phyloP scores from a whole-genome alignment of 2,329 filamentous ascomycete genomes.

The Calonectria pseudoturangicola region DNA sequence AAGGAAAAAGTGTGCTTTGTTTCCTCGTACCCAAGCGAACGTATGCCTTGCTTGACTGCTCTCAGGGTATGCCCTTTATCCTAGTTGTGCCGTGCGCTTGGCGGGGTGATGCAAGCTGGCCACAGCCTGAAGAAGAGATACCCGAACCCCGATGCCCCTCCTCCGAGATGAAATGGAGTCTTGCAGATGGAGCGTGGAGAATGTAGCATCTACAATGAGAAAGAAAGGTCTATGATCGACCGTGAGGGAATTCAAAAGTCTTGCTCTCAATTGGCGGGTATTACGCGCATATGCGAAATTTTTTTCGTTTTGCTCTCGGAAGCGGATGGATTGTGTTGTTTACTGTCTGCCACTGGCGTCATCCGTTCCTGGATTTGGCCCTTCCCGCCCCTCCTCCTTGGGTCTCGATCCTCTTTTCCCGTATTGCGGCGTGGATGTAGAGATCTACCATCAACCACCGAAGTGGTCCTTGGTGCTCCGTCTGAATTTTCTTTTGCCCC shows the following conservation, averaged over 20 bases:
- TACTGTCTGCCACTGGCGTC: conserved; percentile 35
- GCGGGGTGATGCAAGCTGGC: conserved; percentile 8
- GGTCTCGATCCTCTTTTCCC: conserved; percentile 22
- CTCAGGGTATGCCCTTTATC: background rate
- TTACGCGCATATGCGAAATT: conserved; percentile 28
- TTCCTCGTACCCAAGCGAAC: conserved; percentile 2
- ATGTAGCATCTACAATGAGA: conserved; percentile 15
- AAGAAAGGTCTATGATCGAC: conserved; percentile 11
- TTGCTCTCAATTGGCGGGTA: background rate
- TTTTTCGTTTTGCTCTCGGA: background rate
- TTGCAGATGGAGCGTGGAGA: conserved; percentile 5
- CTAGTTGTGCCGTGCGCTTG: conserved; percentile 8
- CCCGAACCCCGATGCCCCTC: conserved; percentile 21
- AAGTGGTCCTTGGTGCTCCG: conserved; percentile 19
- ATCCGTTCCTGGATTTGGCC: conserved; percentile 33
- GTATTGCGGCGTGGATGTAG: conserved; percentile 27
- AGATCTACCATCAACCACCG: background rate
- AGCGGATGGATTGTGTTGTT: conserved; percentile 7
- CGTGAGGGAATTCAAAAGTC: conserved; percentile 32
- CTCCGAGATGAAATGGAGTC: conserved; percentile 19
- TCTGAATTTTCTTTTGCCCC: conserved; percentile 14
- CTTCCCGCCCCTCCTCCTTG: conserved; percentile 34
- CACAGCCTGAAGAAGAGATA: conserved; percentile 21
- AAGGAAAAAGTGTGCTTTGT: conserved; percentile 10
- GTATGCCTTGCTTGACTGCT: background rate